These are phyloP conservation scores for Thielaviopsis ethacetica DNA, from an alignment of 2,329 filamentous ascomycete species.

Conservation along the genomic window DNA sequence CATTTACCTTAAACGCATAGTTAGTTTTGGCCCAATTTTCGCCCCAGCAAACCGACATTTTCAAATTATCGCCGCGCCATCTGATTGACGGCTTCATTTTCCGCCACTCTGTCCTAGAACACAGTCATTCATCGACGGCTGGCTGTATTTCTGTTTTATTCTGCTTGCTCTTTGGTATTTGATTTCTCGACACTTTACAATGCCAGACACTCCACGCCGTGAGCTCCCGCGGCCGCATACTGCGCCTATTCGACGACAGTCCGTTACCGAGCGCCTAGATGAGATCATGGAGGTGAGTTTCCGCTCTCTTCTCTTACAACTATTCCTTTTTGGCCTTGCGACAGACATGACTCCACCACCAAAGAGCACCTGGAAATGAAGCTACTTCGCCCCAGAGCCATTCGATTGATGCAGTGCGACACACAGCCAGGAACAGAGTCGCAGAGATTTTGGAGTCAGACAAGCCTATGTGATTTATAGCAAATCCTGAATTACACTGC, in stretches of 20 bases:
- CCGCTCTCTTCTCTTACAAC: background rate
- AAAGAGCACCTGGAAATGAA: too few relatives aligned
- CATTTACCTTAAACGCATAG: background rate
- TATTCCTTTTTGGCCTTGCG: background rate
- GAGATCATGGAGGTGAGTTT: conserved; percentile 9
- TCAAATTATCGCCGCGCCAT: background rate
- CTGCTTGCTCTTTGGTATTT: too few relatives aligned
- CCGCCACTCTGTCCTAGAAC: background rate
- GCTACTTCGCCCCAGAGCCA: too few relatives aligned
- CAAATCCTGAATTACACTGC: too few relatives aligned
- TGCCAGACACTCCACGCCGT: too few relatives aligned
- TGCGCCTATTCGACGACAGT: conserved; percentile 1
- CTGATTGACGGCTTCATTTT: background rate
- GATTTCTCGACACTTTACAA: too few relatives aligned
- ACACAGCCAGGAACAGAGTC: too few relatives aligned
- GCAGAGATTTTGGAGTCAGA: too few relatives aligned
- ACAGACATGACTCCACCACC: too few relatives aligned
- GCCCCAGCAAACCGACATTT: background rate
- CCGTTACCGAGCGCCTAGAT: conserved; percentile 6
- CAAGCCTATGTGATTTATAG: too few relatives aligned
- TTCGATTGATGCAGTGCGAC: too few relatives aligned
- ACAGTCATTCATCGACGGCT: background rate
- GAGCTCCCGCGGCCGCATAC: background rate
- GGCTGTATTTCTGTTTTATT: too few relatives aligned
- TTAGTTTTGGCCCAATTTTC: background rate